Percentiles rank a stretch among this genome's conserved stretches.
These are phyloP conservation scores for Fusarium domesticum DNA, from an alignment of 2,329 filamentous ascomycete genomes.

Conservation along the genomic window DNA sequence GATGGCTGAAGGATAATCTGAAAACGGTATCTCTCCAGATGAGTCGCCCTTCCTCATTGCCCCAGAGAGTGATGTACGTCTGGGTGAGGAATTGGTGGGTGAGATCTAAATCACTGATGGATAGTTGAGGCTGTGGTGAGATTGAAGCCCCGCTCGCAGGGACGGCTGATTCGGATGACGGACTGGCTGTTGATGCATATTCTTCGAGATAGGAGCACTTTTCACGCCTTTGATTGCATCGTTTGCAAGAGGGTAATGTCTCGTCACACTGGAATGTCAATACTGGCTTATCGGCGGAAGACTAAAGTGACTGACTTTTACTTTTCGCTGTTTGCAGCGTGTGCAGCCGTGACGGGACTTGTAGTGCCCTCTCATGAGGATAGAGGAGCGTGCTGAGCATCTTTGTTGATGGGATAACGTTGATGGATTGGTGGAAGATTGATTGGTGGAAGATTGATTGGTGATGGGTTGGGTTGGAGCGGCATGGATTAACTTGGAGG, in stretches of 20 bases:
- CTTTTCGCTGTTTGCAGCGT: conserved; percentile 17
- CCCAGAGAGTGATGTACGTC: conserved; percentile 15
- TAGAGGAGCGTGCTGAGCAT: neutral
- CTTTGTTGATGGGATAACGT: neutral
- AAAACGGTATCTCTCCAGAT: conserved; percentile 20
- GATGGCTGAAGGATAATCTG: conserved; percentile 8
- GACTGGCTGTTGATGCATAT: conserved; percentile 1
- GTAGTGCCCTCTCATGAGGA: conserved; percentile 6
- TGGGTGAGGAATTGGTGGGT: conserved; percentile 14
- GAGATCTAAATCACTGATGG: conserved; percentile 10
- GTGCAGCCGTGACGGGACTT: conserved; percentile 15
- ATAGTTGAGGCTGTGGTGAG: neutral
- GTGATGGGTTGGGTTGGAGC: neutral
- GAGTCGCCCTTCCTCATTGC: conserved; percentile 7
- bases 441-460: neutral
- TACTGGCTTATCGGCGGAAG: neutral
- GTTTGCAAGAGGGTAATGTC: conserved; percentile 11
- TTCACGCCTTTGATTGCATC: conserved; percentile 9
- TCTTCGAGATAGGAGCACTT: conserved; percentile 12
- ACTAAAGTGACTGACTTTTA: conserved; percentile 6
- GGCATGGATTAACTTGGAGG: neutral
- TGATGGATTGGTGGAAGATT: neutral
- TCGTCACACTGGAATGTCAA: conserved; percentile 12
- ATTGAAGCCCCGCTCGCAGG: neutral
- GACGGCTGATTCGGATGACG: neutral